Evolutionary conservation across 2,329 filamentous ascomycete species (phyloP).

Genomic region (Epichloe gansuensis): DNA sequence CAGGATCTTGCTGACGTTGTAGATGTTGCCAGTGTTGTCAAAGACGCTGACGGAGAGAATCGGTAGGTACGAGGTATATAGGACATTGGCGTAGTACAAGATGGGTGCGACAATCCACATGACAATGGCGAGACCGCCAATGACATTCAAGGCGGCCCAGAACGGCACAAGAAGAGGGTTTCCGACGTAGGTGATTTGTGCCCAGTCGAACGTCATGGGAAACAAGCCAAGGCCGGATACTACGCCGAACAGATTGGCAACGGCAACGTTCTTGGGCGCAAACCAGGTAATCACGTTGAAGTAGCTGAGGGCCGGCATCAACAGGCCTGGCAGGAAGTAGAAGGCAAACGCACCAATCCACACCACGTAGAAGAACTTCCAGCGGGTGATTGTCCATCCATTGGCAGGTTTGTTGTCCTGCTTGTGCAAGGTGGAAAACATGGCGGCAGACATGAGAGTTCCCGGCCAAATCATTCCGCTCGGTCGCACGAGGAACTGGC

Average conservation of each 20-base stretch:
- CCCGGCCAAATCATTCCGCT: slow-evolving; percentile 89
- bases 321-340: slow-evolving; percentile 73
- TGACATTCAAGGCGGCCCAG: slow-evolving; percentile 76
- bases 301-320: slow-evolving; percentile 77
- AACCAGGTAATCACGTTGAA: slow-evolving; percentile 87
- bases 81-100: slow-evolving; percentile 67
- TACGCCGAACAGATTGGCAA: slow-evolving; percentile 78
- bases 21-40: slow-evolving; percentile 69
- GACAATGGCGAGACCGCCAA: slow-evolving; percentile 65
- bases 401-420: slow-evolving; percentile 71
- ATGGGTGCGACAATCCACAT: slow-evolving; percentile 79
- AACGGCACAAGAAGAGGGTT: slow-evolving; percentile 75
- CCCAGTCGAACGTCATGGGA: slow-evolving; percentile 84
- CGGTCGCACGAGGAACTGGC: slow-evolving; percentile 71
- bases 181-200: slow-evolving; percentile 78
- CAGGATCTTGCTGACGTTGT: slow-evolving; percentile 71
- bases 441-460: slow-evolving; percentile 76
- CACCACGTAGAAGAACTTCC: slow-evolving; percentile 71
- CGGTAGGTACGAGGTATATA: slow-evolving; percentile 76
- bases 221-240: slow-evolving; percentile 76
- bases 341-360: slow-evolving; percentile 62
- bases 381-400: slow-evolving; percentile 72
- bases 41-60: slow-evolving; percentile 77
- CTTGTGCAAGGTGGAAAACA: slow-evolving; percentile 80
- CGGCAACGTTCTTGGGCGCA: slow-evolving; percentile 71